phyloP scores from a whole-genome alignment of 2,329 filamentous ascomycete genomes.

The Phyllosticta paracitricarpa region DNA sequence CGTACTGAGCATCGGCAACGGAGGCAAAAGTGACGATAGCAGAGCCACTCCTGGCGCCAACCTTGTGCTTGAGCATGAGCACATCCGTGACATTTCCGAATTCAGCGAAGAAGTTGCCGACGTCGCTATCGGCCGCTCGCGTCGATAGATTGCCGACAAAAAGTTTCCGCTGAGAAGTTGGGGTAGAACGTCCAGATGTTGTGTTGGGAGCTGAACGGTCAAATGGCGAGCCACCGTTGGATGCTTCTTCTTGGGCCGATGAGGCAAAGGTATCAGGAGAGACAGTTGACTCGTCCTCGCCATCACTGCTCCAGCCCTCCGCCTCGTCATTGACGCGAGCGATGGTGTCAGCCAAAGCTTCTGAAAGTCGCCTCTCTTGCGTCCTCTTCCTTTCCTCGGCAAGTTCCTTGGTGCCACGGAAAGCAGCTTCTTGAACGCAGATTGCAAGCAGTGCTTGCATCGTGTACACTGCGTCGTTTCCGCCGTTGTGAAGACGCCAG shows the following conservation, averaged over 20 bases:
- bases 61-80: neutral
- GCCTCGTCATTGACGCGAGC: constrained; percentile 30
- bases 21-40: neutral
- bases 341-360: constrained; percentile 20
- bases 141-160: constrained; percentile 5
- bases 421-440: constrained; percentile 35
- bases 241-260: neutral
- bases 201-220: neutral
- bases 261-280: neutral
- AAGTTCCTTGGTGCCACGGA: constrained; percentile 21
- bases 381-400: constrained; percentile 18
- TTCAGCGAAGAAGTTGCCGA: constrained; percentile 1
- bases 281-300: constrained; percentile 17
- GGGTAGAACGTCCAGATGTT: neutral
- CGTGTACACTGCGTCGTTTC: constrained; percentile 78
- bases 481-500: constrained; percentile 69
- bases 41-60: neutral
- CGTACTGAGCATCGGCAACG: neutral
- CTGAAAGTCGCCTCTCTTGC: constrained; percentile 17
- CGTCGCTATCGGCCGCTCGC: neutral
- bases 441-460: constrained; percentile 62
- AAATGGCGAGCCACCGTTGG: neutral
- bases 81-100: neutral
- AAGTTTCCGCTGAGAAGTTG: neutral
- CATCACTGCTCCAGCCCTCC: constrained; percentile 28